Conservation (phyloP, 1,284 basidiomycete species). For the Papiliotrema nemorosa region DNA sequence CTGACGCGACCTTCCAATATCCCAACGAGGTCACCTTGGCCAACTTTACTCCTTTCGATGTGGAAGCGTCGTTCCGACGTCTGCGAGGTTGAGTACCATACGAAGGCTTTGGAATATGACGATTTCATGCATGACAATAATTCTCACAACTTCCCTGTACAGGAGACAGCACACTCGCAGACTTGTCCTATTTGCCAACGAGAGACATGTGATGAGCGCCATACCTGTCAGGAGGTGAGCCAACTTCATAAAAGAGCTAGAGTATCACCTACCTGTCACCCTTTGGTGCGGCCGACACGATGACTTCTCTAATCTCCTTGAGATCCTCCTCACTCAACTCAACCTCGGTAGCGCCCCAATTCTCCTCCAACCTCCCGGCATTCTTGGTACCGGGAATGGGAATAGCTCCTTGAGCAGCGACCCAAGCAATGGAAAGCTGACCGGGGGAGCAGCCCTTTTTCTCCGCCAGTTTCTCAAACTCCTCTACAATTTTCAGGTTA, state of each 20-base stretch:
- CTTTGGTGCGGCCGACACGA: slow-evolving; percentile 30
- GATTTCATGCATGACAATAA: too few species aligned
- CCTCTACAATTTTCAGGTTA: slow-evolving; percentile 42
- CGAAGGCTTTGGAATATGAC: too few species aligned
- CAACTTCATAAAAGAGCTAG: too few species aligned
- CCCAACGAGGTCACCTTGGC: not conserved
- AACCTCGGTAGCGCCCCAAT: slow-evolving; percentile 36
- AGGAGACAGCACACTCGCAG: too few species aligned
- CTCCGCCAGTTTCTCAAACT: slow-evolving; percentile 30
- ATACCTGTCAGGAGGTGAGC: slow-evolving; percentile 7
- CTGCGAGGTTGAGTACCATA: too few species aligned
- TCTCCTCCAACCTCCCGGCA: slow-evolving; percentile 39
- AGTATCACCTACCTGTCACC: slow-evolving; percentile 16
- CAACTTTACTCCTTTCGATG: not conserved
- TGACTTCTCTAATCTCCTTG: slow-evolving; percentile 32
- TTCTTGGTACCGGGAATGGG: slow-evolving; percentile 49
- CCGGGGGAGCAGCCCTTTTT: slow-evolving; percentile 43
- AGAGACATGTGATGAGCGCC: slow-evolving; percentile 2
- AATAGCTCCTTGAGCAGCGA: slow-evolving; percentile 46
- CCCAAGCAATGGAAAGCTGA: slow-evolving; percentile 52
- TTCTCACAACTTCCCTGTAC: too few species aligned
- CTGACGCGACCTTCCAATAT: not conserved
- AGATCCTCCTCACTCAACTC: slow-evolving; percentile 35
- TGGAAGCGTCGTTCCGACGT: not conserved
- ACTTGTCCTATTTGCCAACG: slow-evolving; percentile 10